Conservation (phyloP, 2,329 filamentous ascomycete species). For the Salinomyces thailandicus region DNA sequence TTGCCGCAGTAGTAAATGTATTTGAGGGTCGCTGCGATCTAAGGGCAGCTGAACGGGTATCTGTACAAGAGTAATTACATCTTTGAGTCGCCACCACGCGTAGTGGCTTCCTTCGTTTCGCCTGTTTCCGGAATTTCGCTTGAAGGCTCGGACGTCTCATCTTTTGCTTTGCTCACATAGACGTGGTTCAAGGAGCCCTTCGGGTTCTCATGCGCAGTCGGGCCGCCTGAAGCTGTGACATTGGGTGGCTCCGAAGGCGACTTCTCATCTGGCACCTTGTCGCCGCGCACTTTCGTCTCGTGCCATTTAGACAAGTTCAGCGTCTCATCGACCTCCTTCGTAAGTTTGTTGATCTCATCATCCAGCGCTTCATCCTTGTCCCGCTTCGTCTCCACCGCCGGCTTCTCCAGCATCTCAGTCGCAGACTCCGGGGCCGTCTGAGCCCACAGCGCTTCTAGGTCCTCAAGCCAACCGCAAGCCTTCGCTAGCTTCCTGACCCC, state of each 20-base stretch:
- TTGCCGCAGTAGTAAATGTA: no score
- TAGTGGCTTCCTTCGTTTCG: no score
- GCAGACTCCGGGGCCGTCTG: conserved; percentile 51
- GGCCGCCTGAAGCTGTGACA: background rate
- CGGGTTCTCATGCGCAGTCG: background rate
- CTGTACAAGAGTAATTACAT: no score
- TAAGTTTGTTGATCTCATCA: conserved; percentile 49
- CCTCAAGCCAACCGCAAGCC: conserved; percentile 72
- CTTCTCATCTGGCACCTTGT: conserved; percentile 5
- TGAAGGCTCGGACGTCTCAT: no score
- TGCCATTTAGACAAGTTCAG: conserved; percentile 40
- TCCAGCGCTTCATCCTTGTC: conserved; percentile 47
- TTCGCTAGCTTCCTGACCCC: conserved; percentile 70
- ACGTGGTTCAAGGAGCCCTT: no score
- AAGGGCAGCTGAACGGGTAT: no score
- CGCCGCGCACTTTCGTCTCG: conserved; percentile 26
- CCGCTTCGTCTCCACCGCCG: conserved; percentile 19
- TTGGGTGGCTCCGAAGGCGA: background rate
- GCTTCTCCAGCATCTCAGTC: conserved; percentile 29
- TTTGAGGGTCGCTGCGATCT: no score
- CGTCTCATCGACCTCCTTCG: conserved; percentile 47
- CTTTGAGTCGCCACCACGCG: no score
- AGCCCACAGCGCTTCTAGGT: conserved; percentile 69
- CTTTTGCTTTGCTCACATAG: no score
- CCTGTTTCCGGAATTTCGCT: no score